Percentiles rank a stretch among this genome's conserved stretches.
Conservation (phyloP, 176 grass and related monocot species). For the Bolboschoenus planiculmis region DNA sequence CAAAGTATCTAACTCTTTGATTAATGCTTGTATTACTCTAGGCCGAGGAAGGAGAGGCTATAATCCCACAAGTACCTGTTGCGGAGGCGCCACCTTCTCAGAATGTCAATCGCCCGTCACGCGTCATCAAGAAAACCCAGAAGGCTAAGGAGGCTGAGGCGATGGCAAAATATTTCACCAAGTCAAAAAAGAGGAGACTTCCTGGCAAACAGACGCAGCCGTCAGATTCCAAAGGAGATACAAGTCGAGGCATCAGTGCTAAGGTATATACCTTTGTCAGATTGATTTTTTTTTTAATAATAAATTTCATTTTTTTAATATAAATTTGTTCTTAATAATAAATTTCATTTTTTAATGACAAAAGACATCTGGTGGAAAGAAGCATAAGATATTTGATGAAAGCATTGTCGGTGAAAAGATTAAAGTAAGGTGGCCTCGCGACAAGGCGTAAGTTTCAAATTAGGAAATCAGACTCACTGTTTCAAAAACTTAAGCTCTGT, state of each 20-base stretch:
- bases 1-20: too few relatives aligned
- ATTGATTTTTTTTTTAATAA: background rate
- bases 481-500: background rate
- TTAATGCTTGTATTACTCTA: too few relatives aligned
- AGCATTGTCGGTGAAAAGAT: slow-evolving; percentile 52
- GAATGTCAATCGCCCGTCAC: background rate
- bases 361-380: slow-evolving; percentile 39
- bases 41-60: slow-evolving; percentile 25
- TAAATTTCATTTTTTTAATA: background rate
- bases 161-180: too few relatives aligned
- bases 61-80: background rate
- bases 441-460: slow-evolving; percentile 45
- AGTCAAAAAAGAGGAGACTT: too few relatives aligned
- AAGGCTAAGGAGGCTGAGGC: slow-evolving; percentile 9
- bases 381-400: slow-evolving; percentile 27
- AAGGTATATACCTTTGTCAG: background rate
- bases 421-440: slow-evolving; percentile 81
- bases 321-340: background rate
- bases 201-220: background rate
- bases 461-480: slow-evolving; percentile 6
- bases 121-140: background rate
- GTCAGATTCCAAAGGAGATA: slow-evolving; percentile 37
- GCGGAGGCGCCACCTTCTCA: too few relatives aligned
- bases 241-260: background rate
- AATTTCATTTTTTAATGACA: slow-evolving; percentile 24